A percentile compares a stretch with the other conserved stretches of the same genome.
Evolutionary conservation across 257 asterid species (phyloP).

Genomic region (Plantago elongata): DNA sequence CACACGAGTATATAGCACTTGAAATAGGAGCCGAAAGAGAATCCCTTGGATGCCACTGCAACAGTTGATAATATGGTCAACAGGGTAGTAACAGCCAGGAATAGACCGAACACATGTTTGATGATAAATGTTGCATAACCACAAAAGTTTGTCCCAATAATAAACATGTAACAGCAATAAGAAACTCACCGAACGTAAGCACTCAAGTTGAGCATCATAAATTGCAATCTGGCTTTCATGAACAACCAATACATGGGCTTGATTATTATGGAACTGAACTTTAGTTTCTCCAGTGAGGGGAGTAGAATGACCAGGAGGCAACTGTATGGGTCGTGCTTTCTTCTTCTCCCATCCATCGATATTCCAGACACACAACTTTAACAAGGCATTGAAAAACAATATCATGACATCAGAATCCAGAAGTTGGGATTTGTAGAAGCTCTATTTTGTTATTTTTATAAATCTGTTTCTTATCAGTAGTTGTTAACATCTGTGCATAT

Average conservation of each 20-base stretch:
- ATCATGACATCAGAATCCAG: constrained; percentile 1
- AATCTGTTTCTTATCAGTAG: too few species aligned
- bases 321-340: constrained; percentile 69
- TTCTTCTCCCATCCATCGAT: constrained; percentile 95
- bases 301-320: constrained; percentile 58
- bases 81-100: too few species aligned
- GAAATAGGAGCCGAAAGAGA: constrained; percentile 71
- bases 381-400: constrained; percentile 12
- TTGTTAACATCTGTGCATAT: too few species aligned
- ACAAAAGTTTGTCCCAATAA: neutral
- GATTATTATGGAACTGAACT: constrained; percentile 87
- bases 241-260: constrained; percentile 68
- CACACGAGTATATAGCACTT: constrained; percentile 81
- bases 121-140: constrained; percentile 11
- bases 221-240: constrained; percentile 85
- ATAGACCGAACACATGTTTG: neutral
- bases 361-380: constrained; percentile 77
- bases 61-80: neutral
- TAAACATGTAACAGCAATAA: constrained; percentile 3
- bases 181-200: constrained; percentile 61
- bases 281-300: constrained; percentile 76
- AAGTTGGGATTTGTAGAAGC: neutral
- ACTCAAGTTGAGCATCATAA: constrained; percentile 82
- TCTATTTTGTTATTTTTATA: neutral
- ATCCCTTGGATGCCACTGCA: constrained; percentile 90